Evolutionary conservation across 352 stramenopile species (phyloP).

Genomic region (Globisporangium perplexum): DNA sequence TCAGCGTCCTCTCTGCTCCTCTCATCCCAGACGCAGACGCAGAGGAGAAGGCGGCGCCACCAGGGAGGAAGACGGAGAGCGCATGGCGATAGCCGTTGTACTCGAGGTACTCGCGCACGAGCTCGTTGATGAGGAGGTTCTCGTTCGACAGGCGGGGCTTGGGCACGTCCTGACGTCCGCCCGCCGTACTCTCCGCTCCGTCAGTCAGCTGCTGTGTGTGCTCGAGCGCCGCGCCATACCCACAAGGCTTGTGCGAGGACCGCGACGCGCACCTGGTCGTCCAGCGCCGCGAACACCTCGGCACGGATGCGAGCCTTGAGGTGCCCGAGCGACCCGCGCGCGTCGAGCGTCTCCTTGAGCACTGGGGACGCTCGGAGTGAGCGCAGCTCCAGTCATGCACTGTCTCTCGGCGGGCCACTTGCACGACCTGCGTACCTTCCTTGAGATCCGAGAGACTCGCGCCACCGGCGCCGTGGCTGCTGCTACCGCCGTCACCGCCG

Average conservation of each 20-base stretch:
- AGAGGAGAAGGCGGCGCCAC: constrained; percentile 17
- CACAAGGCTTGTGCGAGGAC: too few species aligned
- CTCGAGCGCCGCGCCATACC: too few species aligned
- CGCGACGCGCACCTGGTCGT: constrained; percentile 48
- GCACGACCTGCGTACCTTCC: constrained; percentile 33
- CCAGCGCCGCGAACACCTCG: constrained; percentile 79
- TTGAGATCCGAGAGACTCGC: constrained; percentile 58
- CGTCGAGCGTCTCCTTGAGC: constrained; percentile 79
- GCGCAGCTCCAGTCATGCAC: too few species aligned
- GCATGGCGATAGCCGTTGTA: constrained; percentile 92
- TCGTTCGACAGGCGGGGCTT: constrained; percentile 88
- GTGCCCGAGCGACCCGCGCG: constrained; percentile 65
- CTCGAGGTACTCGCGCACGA: constrained; percentile 92
- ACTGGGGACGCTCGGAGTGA: too few species aligned
- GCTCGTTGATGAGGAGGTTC: constrained; percentile 93
- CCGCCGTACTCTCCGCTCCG: too few species aligned
- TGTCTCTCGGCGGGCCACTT: too few species aligned
- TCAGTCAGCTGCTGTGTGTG: too few species aligned
- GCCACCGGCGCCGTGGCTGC: too few species aligned
- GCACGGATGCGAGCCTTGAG: constrained; percentile 82
- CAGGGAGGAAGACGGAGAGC: constrained; percentile 82
- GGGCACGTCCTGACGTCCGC: constrained; percentile 34
- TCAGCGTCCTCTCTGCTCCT: too few species aligned
- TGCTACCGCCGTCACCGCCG: too few species aligned
- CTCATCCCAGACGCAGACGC: too few species aligned